Evolutionary conservation across 768 basidiomycete species (phyloP).

Genomic region (Boletus subparvulus): DNA sequence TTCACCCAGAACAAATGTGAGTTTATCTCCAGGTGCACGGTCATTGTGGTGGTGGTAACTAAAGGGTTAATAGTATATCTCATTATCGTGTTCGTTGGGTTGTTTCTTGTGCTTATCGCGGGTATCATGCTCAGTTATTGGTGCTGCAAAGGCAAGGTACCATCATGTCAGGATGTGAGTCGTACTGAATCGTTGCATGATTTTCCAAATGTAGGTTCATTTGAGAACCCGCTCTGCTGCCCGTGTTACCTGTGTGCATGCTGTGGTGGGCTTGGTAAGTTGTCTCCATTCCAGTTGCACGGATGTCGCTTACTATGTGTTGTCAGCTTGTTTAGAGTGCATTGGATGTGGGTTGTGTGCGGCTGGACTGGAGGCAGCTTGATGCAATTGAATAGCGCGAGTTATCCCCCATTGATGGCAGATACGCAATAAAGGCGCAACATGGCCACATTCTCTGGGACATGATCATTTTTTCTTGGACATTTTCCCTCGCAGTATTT

Average conservation of each 20-base stretch:
- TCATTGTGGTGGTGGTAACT: not conserved
- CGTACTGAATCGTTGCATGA: not conserved
- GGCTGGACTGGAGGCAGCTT: constrained; percentile 39
- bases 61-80: constrained; percentile 49
- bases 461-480: not conserved
- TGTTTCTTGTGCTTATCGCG: constrained; percentile 52
- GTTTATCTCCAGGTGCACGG: constrained; percentile 11
- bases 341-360: constrained; percentile 69
- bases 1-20: constrained; percentile 46
- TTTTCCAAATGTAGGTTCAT: constrained; percentile 39
- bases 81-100: constrained; percentile 63
- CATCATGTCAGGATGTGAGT: not conserved
- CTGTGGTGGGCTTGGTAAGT: constrained; percentile 63
- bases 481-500: not conserved
- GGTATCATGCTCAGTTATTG: constrained; percentile 61
- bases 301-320: constrained; percentile 2
- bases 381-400: not conserved
- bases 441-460: not conserved
- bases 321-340: constrained; percentile 62
- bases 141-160: constrained; percentile 55
- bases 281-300: not conserved
- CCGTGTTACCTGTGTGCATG: constrained; percentile 74
- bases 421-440: not conserved
- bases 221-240: constrained; percentile 64
- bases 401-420: not conserved